Percentiles rank a stretch among this genome's conserved stretches.
phyloP scores from a whole-genome alignment of 73 alveolate species.

The Urostyla sp. region DNA sequence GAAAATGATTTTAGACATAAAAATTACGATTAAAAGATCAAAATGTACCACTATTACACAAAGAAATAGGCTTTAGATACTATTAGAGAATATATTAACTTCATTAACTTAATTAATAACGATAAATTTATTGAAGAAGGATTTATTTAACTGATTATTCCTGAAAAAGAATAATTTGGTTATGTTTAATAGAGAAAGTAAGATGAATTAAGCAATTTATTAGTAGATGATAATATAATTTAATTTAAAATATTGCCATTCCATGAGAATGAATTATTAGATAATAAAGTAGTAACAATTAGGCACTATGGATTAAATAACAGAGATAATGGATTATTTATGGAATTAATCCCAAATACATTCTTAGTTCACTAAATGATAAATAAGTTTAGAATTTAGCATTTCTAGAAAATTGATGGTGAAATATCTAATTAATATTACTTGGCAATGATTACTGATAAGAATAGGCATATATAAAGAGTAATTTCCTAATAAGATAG shows the following conservation, averaged over 20 bases:
- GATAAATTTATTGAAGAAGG: constrained; percentile 5
- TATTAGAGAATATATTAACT: constrained; percentile 7
- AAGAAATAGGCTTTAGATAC: constrained; percentile 2
- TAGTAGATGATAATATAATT: constrained; percentile 3
- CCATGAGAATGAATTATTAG: neutral
- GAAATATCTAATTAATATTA: too few relatives aligned
- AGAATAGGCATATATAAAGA: too few relatives aligned
- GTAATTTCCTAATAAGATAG: too few relatives aligned
- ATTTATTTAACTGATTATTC: neutral
- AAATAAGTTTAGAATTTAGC: too few relatives aligned
- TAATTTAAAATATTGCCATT: neutral
- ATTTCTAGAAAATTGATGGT: too few relatives aligned
- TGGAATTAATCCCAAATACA: too few relatives aligned
- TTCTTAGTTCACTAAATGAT: too few relatives aligned
- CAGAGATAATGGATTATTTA: neutral
- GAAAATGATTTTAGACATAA: neutral
- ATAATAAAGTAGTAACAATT: neutral
- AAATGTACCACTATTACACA: neutral
- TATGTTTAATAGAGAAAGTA: neutral
- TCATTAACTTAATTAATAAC: too few relatives aligned
- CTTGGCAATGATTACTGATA: too few relatives aligned
- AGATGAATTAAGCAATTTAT: neutral
- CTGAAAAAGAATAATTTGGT: neutral
- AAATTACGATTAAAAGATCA: neutral
- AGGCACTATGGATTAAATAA: neutral